Conservation (phyloP, 108 stramenopile species). For the Skeletonema marinoi region DNA sequence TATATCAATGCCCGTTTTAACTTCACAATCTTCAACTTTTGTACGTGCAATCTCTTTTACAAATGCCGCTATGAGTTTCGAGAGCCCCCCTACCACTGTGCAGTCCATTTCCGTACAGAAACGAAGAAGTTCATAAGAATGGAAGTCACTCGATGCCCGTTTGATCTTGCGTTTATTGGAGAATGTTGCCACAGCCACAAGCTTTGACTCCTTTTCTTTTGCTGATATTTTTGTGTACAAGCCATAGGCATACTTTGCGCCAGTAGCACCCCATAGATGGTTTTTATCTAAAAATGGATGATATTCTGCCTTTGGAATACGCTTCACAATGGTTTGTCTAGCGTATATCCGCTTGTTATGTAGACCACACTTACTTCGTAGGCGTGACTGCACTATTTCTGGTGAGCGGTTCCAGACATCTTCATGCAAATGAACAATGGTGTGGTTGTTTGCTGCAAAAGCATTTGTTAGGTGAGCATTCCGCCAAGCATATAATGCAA, state of each 20-base stretch:
- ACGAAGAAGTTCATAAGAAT: conserved; percentile 68
- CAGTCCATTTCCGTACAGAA: conserved; percentile 56
- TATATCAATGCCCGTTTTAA: conserved; percentile 44
- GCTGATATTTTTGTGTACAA: conserved; percentile 29
- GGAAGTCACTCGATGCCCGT: conserved; percentile 17
- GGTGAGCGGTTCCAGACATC: conserved; percentile 63
- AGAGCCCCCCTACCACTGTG: conserved; percentile 65
- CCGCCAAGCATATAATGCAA: conserved; percentile 31
- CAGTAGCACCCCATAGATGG: conserved; percentile 72
- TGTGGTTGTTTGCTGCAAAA: conserved; percentile 5
- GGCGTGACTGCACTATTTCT: conserved; percentile 54
- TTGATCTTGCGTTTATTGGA: conserved; percentile 51
- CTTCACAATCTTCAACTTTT: neutral
- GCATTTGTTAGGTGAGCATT: conserved; percentile 37
- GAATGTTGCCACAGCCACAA: conserved; percentile 72
- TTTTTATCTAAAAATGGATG: conserved; percentile 59
- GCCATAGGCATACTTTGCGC: conserved; percentile 65
- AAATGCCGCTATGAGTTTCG: conserved; percentile 63
- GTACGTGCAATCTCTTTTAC: conserved; percentile 33
- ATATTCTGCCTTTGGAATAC: conserved; percentile 45
- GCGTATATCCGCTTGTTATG: conserved; percentile 48
- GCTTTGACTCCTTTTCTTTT: conserved; percentile 24
- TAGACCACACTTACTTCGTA: conserved; percentile 44
- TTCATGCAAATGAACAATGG: conserved; percentile 72
- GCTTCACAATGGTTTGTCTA: conserved; percentile 49